Evolutionary conservation across 2,329 filamentous ascomycete species (phyloP).

Genomic region (Colletotrichum euphorbiae): DNA sequence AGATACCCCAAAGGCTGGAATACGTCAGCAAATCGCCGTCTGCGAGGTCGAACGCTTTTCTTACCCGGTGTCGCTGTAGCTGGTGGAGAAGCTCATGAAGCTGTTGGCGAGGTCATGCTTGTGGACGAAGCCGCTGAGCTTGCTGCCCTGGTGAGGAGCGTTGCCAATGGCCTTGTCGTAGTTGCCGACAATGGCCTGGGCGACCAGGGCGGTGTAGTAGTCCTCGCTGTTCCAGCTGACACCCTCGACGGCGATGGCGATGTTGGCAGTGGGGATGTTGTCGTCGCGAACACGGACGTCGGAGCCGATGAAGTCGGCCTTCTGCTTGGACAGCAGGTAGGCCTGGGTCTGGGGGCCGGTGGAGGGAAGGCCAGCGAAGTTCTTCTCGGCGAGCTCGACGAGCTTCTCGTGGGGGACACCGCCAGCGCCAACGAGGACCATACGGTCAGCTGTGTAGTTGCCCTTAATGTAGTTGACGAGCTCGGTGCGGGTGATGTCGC

Average conservation of each 20-base stretch:
- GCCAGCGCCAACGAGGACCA: slow-evolving; percentile 97
- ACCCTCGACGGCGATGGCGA: slow-evolving; percentile 98
- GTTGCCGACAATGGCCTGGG: slow-evolving; percentile 99
- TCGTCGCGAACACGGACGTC: slow-evolving; percentile 97
- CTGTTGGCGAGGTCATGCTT: slow-evolving; percentile 97
- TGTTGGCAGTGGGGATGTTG: slow-evolving; percentile 95
- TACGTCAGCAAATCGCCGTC: slow-evolving; percentile 45
- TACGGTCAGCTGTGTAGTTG: slow-evolving; percentile 99
- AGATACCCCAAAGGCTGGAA: slow-evolving; percentile 96
- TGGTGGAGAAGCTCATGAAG: slow-evolving; percentile 99
- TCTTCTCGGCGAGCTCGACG: slow-evolving; percentile 94
- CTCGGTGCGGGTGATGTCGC: slow-evolving; percentile 92
- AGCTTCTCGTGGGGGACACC: slow-evolving; percentile 94
- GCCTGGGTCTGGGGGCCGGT: slow-evolving; percentile 80
- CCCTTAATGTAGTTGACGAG: slow-evolving; percentile 97
- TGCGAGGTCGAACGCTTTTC: slow-evolving; percentile 44
- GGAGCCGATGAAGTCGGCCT: slow-evolving; percentile 95
- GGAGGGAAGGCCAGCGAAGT: slow-evolving; percentile 85
- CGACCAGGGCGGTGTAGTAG: slow-evolving; percentile 98
- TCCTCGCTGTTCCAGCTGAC: slow-evolving; percentile 99
- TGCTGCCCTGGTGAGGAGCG: slow-evolving; percentile 96
- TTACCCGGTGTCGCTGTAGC: slow-evolving; percentile 99
- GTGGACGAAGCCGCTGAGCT: slow-evolving; percentile 94
- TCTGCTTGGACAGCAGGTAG: slow-evolving; percentile 82
- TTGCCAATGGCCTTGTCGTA: slow-evolving; percentile 99